Percentiles rank a stretch among this genome's conserved stretches.
phyloP scores from a whole-genome alignment of 495 filamentous ascomycete species.

The Halenospora varia region DNA sequence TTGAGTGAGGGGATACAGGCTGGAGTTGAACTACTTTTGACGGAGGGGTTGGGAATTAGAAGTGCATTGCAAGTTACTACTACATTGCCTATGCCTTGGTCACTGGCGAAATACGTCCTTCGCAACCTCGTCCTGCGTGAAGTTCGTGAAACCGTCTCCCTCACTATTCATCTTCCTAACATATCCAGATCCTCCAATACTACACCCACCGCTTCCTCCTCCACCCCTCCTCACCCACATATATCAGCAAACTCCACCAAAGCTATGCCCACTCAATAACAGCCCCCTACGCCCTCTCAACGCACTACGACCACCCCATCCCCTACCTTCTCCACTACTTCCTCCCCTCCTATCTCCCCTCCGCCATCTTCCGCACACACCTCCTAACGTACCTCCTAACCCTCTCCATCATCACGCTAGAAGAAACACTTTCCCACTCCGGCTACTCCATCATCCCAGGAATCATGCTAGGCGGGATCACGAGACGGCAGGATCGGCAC shows the following conservation, averaged over 20 bases:
- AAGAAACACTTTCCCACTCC: conserved; percentile 72
- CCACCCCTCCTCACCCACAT: conserved; percentile 39
- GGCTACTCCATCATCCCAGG: conserved; percentile 75
- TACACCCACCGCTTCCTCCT: conserved; percentile 68
- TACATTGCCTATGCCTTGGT: conserved; percentile 58
- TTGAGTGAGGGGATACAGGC: conserved; percentile 55
- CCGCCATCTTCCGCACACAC: conserved; percentile 61
- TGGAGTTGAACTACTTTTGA: conserved; percentile 51
- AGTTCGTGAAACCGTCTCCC: conserved; percentile 30
- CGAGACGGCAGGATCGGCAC: conserved; percentile 66
- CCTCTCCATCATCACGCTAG: conserved; percentile 61
- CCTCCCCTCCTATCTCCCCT: conserved; percentile 70
- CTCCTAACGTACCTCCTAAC: conserved; percentile 76
- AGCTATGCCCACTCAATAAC: conserved; percentile 61
- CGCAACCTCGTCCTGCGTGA: conserved; percentile 51
- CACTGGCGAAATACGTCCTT: conserved; percentile 48
- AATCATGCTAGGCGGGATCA: conserved; percentile 71
- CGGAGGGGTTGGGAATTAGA: conserved; percentile 41
- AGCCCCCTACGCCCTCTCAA: conserved; percentile 62
- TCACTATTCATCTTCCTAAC: not conserved
- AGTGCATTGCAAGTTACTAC: conserved; percentile 57
- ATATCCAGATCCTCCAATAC: conserved; percentile 44
- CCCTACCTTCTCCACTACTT: conserved; percentile 65
- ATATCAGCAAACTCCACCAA: conserved; percentile 43
- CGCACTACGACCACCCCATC: conserved; percentile 79